Evolutionary conservation across 2,329 filamentous ascomycete species (phyloP).

Genomic region (Huntiella savannae): DNA sequence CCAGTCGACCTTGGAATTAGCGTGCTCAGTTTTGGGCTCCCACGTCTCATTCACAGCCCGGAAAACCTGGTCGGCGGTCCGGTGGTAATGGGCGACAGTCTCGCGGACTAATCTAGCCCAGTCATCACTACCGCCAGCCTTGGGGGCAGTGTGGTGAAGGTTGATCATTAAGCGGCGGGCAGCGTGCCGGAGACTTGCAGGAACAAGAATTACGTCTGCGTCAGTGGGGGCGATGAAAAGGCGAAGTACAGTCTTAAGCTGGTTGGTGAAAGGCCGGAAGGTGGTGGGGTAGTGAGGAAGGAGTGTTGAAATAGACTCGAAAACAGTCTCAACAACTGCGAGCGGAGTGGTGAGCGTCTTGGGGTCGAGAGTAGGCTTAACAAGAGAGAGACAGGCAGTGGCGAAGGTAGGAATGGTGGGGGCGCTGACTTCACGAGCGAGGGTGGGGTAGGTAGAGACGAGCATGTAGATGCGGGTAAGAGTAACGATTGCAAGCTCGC

Average conservation of each 20-base stretch:
- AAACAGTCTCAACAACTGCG: constrained; percentile 44
- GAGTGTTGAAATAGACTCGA: constrained; percentile 52
- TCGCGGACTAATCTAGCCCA: constrained; percentile 51
- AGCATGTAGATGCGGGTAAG: constrained; percentile 70
- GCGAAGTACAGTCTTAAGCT: constrained; percentile 43
- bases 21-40: constrained; percentile 43
- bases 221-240: constrained; percentile 45
- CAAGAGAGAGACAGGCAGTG: constrained; percentile 49
- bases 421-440: constrained; percentile 74
- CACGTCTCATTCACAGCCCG: constrained; percentile 65
- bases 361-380: constrained; percentile 26
- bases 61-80: constrained; percentile 57
- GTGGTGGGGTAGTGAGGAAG: constrained; percentile 68
- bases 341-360: constrained; percentile 21
- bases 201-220: constrained; percentile 28
- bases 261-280: constrained; percentile 55
- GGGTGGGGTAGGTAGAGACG: constrained; percentile 62
- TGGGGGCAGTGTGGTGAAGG: constrained; percentile 65
- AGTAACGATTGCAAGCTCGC: constrained; percentile 57
- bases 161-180: constrained; percentile 48
- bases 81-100: constrained; percentile 46
- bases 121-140: constrained; percentile 56
- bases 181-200: constrained; percentile 32
- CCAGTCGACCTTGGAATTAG: constrained; percentile 23
- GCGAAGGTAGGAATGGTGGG: constrained; percentile 61